Conservation (phyloP, 495 filamentous ascomycete species). For the Clavariopsis aquatica region DNA sequence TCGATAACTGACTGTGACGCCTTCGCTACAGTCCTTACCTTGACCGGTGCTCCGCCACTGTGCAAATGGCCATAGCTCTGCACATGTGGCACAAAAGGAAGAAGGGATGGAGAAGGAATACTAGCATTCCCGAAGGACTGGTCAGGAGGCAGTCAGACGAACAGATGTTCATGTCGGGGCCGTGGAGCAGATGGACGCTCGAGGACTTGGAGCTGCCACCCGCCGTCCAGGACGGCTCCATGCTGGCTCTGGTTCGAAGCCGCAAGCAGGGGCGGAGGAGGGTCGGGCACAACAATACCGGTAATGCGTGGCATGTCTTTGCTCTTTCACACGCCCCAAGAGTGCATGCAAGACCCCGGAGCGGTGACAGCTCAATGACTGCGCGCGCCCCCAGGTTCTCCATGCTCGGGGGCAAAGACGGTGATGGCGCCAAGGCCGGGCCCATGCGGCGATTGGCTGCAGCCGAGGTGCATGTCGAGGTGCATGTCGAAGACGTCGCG, state of each 20-base stretch:
- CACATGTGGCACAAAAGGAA: not conserved
- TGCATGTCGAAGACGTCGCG: not conserved
- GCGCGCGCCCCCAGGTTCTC: not conserved
- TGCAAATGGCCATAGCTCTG: not conserved
- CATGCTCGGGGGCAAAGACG: not conserved
- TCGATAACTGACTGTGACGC: too few species aligned
- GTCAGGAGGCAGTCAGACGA: too few species aligned
- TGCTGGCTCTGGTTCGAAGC: too few species aligned
- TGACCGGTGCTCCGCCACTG: not conserved
- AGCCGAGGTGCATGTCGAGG: not conserved
- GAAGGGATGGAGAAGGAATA: too few species aligned
- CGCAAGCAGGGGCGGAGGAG: too few species aligned
- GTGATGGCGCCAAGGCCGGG: constrained; percentile 14
- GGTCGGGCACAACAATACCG: too few species aligned
- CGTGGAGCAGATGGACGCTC: too few species aligned
- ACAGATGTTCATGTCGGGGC: too few species aligned
- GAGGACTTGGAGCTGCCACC: too few species aligned
- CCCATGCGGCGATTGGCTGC: not conserved
- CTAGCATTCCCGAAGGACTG: too few species aligned
- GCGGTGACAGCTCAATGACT: not conserved
- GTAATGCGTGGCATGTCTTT: not conserved
- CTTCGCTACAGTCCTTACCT: not conserved
- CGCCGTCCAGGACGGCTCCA: too few species aligned
- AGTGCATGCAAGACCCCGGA: not conserved
- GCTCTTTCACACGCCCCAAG: not conserved